phyloP scores from a whole-genome alignment of 2,329 filamentous ascomycete species.

The Clonostachys solani region DNA sequence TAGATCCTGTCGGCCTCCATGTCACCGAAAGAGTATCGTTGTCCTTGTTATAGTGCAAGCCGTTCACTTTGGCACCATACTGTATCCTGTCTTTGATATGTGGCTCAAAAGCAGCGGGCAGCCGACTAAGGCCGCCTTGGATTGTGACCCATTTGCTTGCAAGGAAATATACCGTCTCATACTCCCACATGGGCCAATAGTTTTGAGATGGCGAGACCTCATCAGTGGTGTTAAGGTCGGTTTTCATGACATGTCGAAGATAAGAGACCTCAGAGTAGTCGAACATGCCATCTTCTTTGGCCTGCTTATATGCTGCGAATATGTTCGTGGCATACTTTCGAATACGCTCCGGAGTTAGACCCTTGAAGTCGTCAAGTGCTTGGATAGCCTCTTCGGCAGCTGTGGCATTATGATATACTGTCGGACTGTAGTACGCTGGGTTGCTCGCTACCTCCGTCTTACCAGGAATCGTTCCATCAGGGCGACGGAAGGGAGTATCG shows the following conservation, averaged over 20 bases:
- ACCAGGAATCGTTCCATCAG: constrained; percentile 17
- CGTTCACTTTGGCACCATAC: constrained; percentile 51
- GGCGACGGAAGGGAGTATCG: constrained; percentile 12
- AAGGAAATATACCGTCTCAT: constrained; percentile 12
- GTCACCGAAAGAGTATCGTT: constrained; percentile 47
- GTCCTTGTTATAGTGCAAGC: constrained; percentile 43
- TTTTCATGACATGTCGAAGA: constrained; percentile 28
- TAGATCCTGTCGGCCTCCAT: constrained; percentile 50
- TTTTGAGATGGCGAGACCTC: constrained; percentile 32
- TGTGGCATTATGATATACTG: constrained; percentile 14
- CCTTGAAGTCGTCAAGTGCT: constrained; percentile 18
- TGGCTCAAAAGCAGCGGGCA: constrained; percentile 59
- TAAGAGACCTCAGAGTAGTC: constrained; percentile 35
- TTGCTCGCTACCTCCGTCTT: constrained; percentile 14
- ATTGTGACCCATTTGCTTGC: constrained; percentile 8
- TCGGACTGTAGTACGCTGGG: constrained; percentile 6
- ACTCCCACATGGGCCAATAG: constrained; percentile 11
- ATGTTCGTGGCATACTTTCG: constrained; percentile 23
- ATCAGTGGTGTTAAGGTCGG: constrained; percentile 41
- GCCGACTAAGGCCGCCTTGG: constrained; percentile 9
- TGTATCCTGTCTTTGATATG: constrained; percentile 52
- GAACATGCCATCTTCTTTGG: constrained; percentile 57
- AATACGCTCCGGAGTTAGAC: constrained; percentile 10
- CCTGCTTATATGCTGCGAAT: constrained; percentile 38
- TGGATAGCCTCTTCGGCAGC: constrained; percentile 12